phyloP scores from a whole-genome alignment of 2,329 filamentous ascomycete species.

The Dactylonectria macrodidyma region DNA sequence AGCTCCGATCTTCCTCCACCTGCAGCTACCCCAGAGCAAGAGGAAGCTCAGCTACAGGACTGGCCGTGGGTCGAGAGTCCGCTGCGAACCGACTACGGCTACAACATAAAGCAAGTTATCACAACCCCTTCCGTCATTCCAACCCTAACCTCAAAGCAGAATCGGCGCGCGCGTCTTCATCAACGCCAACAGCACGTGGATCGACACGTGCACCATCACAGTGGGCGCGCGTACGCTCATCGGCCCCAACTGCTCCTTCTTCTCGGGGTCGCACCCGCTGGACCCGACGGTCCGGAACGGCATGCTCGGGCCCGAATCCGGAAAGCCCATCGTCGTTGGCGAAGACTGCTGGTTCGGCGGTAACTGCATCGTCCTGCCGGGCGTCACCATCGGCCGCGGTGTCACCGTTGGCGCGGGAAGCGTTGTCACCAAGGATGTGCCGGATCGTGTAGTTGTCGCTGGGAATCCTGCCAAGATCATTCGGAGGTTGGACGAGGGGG shows the following conservation, averaged over 20 bases:
- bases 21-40: constrained; percentile 70
- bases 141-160: not conserved
- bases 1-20: constrained; percentile 74
- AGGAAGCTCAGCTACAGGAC: constrained; percentile 74
- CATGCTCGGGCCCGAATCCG: constrained; percentile 80
- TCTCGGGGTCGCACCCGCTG: constrained; percentile 81
- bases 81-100: constrained; percentile 83
- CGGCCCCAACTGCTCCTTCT: constrained; percentile 85
- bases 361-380: constrained; percentile 79
- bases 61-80: constrained; percentile 80
- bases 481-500: not conserved
- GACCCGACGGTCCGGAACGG: constrained; percentile 83
- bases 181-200: constrained; percentile 80
- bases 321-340: constrained; percentile 80
- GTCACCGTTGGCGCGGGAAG: constrained; percentile 84
- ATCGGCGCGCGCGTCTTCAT: constrained; percentile 79
- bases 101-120: constrained; percentile 68
- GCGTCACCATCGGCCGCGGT: constrained; percentile 84
- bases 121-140: too few relatives aligned
- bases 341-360: constrained; percentile 88
- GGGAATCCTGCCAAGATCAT: not conserved
- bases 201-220: constrained; percentile 82
- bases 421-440: constrained; percentile 78
- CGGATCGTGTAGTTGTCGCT: constrained; percentile 4
- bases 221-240: constrained; percentile 85